Base-by-base conservation (phyloP, 176 grass and related monocot genomes). In the Oryza meyeriana region DNA sequence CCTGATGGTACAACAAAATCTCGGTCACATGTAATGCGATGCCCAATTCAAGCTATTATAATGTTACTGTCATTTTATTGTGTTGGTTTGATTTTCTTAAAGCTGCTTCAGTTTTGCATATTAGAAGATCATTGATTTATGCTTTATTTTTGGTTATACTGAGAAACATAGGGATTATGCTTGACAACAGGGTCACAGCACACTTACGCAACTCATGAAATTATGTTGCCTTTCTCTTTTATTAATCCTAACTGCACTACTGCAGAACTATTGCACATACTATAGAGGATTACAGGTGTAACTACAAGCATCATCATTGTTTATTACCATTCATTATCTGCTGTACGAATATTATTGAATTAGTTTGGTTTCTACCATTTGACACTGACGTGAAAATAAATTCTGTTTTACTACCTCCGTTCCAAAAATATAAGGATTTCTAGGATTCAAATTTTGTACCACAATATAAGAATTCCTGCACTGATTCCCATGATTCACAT, bases 331-430 rank as follows among this genome's bases (percentile, higher is more conserved):
- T 10, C 48, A 50, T 33, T 76, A 81, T 77, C 57, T 71, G 59
- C 27, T 81, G 42, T 72, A 44, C 83, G 31, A 71, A 71, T 70
- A 52, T 85, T 70, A 26, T 35, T 64, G 40, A 74, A 38, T 66
- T 55, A 30, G 29, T 85, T 38, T n/a, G n/a, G 66, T 83, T 78
- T 39, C 31, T 83, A 87, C 66, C 79, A 72, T 64, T 64, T 82
- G 32, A 78, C 50, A 27, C 9, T 66, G 14, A 74, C 70, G 75
- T 47, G 30, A 77, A 66, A 47, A 64, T 10, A 41, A 71, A 40
- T 59, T 72, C 25, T 72, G 45, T 59, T 33, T 24, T 55, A n/a
- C n/a, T n/a, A n/a, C n/a, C n/a, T n/a, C n/a, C n/a, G n/a, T n/a
- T n/a, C n/a, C n/a, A n/a, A n/a, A n/a, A n/a, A n/a, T n/a, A n/a